Conservation (phyloP, 345 rosid species). For the Linum trigynum region DNA sequence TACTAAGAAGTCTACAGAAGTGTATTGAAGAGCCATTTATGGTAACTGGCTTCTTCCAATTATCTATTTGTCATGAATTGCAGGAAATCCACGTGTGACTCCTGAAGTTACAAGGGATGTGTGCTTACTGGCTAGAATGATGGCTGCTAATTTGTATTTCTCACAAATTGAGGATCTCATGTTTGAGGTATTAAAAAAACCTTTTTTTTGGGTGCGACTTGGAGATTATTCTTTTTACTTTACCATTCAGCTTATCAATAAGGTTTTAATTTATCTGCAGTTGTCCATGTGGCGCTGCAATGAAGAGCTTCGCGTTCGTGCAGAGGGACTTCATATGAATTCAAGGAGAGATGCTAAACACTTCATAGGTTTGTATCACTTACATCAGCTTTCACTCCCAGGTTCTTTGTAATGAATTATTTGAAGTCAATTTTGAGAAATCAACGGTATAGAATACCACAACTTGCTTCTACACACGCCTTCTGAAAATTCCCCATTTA, state of each 20-base stretch:
- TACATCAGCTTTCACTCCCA: not conserved
- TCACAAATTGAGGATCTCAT: slow-evolving; percentile 90
- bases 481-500: not conserved
- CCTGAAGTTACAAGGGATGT: slow-evolving; percentile 99
- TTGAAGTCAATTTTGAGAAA: no score
- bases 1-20: no score
- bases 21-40: not conserved
- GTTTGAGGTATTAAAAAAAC: slow-evolving; percentile 64
- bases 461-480: not conserved
- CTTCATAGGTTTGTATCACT: slow-evolving; percentile 53
- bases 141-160: slow-evolving; percentile 92
- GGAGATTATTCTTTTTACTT: not conserved
- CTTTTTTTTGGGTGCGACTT: not conserved
- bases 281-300: slow-evolving; percentile 99
- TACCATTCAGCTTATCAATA: slow-evolving; percentile 5
- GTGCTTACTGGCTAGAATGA: slow-evolving; percentile 94
- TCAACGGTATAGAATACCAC: no score
- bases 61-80: slow-evolving; percentile 10
- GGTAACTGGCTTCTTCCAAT: not conserved
- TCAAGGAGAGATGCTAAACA: slow-evolving; percentile 91
- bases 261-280: slow-evolving; percentile 29
- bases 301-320: slow-evolving; percentile 76
- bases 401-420: not conserved
- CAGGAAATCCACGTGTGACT: slow-evolving; percentile 97
- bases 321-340: slow-evolving; percentile 63